Percentiles rank a stretch among this genome's conserved stretches.
phyloP scores from a whole-genome alignment of 1,284 basidiomycete genomes.

The Serendipita sp. region DNA sequence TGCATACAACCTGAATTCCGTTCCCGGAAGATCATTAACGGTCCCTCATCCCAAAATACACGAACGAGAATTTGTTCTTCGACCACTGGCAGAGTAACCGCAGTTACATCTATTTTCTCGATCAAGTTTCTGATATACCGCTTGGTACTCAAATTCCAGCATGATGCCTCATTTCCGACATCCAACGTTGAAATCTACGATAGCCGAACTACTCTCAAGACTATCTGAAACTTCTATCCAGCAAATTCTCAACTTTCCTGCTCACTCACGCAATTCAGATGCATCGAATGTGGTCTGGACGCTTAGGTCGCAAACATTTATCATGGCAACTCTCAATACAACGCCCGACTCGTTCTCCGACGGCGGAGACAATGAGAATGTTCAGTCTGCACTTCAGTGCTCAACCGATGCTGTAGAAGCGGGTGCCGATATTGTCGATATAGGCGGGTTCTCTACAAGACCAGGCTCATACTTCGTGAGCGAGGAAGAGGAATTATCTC shows the following conservation, averaged over 20 bases:
- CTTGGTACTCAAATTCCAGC: constrained; percentile 26
- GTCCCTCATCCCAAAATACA: constrained; percentile 72
- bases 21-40: constrained; percentile 50
- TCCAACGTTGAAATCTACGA: constrained; percentile 36
- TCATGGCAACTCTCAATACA: constrained; percentile 92
- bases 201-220: constrained; percentile 36
- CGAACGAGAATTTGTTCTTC: constrained; percentile 86
- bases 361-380: constrained; percentile 45
- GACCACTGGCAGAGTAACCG: constrained; percentile 73
- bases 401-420: constrained; percentile 29
- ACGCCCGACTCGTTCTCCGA: constrained; percentile 98
- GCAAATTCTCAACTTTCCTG: constrained; percentile 37
- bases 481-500: constrained; percentile 55
- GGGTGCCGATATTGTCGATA: constrained; percentile 73
- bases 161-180: constrained; percentile 59
- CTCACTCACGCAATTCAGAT: constrained; percentile 18
- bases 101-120: constrained; percentile 12
- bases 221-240: constrained; percentile 26
- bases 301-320: constrained; percentile 31
- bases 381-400: constrained; percentile 38
- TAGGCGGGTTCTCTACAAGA: constrained; percentile 89
- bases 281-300: constrained; percentile 13
- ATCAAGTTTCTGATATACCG: constrained; percentile 1
- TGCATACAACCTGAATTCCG: constrained; percentile 47
- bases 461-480: constrained; percentile 61